Base-by-base conservation (phyloP, 768 basidiomycete species). In the Pleurotus pulmonarius region DNA sequence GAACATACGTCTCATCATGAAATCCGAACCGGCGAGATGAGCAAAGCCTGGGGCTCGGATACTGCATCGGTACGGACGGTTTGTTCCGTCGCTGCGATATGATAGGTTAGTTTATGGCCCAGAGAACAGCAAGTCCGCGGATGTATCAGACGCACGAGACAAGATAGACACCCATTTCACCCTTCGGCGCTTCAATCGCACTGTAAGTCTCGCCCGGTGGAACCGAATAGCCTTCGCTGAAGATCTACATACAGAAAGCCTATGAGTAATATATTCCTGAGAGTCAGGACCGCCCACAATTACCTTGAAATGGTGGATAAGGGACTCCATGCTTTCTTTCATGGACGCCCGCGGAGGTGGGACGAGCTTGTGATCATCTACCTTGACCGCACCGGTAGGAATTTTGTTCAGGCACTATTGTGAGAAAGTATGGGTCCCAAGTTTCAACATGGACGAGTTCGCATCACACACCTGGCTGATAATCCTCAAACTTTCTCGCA, bases 281-380 rank as follows among this genome's bases (percentile, higher is more conserved):
- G 11, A 24, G 47, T 39, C 18, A 15, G 20, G 57, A 48, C 16
- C 48, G 25, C 41, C 12, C 12, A 37, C 13, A 63, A 61, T 15
- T 58, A 83, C 92, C 80, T 99, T 99, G 80, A 99, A 98, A 77
- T 98, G 96, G 69, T 99, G 96, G 63, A 99, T 98, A 56, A 98
- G 81, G 5, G 89, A 85, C 73, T 98, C 95, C 94, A 98, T 98
- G 73, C 87, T 92, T 77, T 99, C 97, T 75, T 99, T 99, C 97
- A 99, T 99, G 56, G 88, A 87, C 0, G 96, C 95, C 56, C 96
- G 87, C 12, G 96, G 94, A 25, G 96, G 96, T 20, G 97, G 94
- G 0, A 91, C 91, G 57, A 98, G 85, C 75, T 99, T 99, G 75
- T 97, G 90, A 75, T 98, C 96, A 67, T 99, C 96, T 24, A 98